Evolutionary conservation across 768 basidiomycete species (phyloP), one percentile per base, ranked within the genome.

Genomic region (Boletales sp.): DNA sequence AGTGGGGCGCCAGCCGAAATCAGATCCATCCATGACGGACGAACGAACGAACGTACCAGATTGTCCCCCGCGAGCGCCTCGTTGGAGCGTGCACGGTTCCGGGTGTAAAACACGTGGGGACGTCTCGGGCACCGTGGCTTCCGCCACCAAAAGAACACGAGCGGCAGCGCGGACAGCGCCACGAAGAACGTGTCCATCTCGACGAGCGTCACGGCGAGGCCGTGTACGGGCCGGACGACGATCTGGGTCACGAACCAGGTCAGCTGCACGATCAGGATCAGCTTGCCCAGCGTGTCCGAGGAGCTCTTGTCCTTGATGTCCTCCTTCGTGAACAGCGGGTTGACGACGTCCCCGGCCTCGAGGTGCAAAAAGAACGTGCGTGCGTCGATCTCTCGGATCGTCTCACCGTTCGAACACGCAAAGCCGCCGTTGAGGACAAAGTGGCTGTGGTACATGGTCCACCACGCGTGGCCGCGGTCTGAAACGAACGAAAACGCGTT

Each of bases 121-220:
- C 19, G 31, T 6, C 6, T 8, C 14, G 37, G 12, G 14, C n/a
- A 44, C 4, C 17, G 19, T 39, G 48, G 48, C 17, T 50, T 50
- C 13, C 27, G 3, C 43, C 48, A 27, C 48, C 43, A 44, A 19
- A 21, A 39, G 15, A 34, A 38, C 10, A 50, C 11, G 18, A 50
- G 19, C 2, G 29, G 15, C 5, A 50, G 4, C 19, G 42, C 32
- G 18, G 44, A 29, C 9, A 44, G 18, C 21, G 30, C 38, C 30
- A 44, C 39, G 37, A 42, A 50, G 14, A 39, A 36, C 8, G 37
- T 44, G 13, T 50, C 37, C 30, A 50, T 19, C 35, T 50, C 37
- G 12, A 40, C 11, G 7, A 50, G 30, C 0, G 37, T 44, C 19
- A 44, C 43, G 3, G 37, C 11, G 9, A 50, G 43, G 9, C 40